Evolutionary conservation across 352 stramenopile genomes (phyloP).

Genomic region (Phytophthora foliorum): DNA sequence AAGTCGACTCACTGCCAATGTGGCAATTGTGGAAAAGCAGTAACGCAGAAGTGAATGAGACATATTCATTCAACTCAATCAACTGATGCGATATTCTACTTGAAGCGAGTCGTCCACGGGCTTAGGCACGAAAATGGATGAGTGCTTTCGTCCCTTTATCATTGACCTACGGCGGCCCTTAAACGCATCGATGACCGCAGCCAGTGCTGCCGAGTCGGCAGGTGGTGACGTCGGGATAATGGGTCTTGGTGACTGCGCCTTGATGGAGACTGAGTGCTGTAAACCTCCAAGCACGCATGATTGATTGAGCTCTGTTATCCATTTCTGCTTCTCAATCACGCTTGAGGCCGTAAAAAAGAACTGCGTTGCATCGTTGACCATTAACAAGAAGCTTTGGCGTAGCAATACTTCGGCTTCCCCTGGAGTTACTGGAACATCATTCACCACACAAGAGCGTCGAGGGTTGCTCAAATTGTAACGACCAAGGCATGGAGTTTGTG

Average conservation of each 20-base stretch:
- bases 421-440: constrained; percentile 22
- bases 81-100: constrained; percentile 62
- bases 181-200: constrained; percentile 30
- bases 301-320: constrained; percentile 50
- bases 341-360: constrained; percentile 56
- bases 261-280: constrained; percentile 26
- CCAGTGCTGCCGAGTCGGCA: constrained; percentile 11
- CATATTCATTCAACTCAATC: constrained; percentile 21
- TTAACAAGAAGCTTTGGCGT: constrained; percentile 52
- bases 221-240: constrained; percentile 6
- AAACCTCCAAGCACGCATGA: constrained; percentile 22
- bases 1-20: not conserved
- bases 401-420: constrained; percentile 35
- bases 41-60: constrained; percentile 1
- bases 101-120: constrained; percentile 37
- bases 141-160: constrained; percentile 18
- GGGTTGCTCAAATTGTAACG: constrained; percentile 33
- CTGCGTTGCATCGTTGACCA: constrained; percentile 16
- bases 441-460: constrained; percentile 15
- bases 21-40: not conserved
- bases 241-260: constrained; percentile 20
- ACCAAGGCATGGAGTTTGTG: constrained; percentile 5
- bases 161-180: constrained; percentile 20
- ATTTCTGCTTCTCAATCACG: constrained; percentile 54
- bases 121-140: constrained; percentile 24